phyloP scores from a whole-genome alignment of 441 rosid species.

The Kokia cookei region DNA sequence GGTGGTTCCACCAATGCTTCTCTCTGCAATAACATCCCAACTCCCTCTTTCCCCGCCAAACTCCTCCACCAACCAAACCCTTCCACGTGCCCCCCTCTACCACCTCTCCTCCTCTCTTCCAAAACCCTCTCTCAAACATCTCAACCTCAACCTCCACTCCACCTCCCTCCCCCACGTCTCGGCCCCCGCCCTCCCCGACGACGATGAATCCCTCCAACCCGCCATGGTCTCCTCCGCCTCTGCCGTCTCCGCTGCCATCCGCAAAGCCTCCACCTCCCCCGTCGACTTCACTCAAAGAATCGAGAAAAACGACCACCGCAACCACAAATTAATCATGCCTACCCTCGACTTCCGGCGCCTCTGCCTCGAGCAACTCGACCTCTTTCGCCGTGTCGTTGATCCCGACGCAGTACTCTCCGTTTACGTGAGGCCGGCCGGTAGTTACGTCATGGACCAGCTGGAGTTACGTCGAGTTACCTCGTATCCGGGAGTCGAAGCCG shows the following conservation, averaged over 20 bases:
- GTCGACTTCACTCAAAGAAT: constrained; percentile 64
- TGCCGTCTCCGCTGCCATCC: constrained; percentile 69
- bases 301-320: constrained; percentile 37
- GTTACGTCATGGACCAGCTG: constrained; percentile 86
- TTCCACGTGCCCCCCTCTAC: constrained; percentile 12
- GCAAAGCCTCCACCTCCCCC: constrained; percentile 54
- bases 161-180: constrained; percentile 41
- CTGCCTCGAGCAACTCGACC: constrained; percentile 69
- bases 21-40: constrained; percentile 43
- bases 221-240: constrained; percentile 60
- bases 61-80: constrained; percentile 9
- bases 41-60: constrained; percentile 20
- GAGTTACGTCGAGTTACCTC: constrained; percentile 72
- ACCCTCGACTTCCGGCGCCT: constrained; percentile 77
- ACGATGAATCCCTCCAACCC: constrained; percentile 24
- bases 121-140: constrained; percentile 22
- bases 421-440: constrained; percentile 88
- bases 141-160: constrained; percentile 17
- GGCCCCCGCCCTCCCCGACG: constrained; percentile 26
- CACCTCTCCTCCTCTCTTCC: constrained; percentile 9
- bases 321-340: constrained; percentile 57
- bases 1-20: constrained; percentile 46
- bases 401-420: constrained; percentile 69
- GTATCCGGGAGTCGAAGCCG: constrained; percentile 39
- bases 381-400: constrained; percentile 68